Conservation (phyloP, 768 basidiomycete genomes). For the Tulasnella sp. region DNA sequence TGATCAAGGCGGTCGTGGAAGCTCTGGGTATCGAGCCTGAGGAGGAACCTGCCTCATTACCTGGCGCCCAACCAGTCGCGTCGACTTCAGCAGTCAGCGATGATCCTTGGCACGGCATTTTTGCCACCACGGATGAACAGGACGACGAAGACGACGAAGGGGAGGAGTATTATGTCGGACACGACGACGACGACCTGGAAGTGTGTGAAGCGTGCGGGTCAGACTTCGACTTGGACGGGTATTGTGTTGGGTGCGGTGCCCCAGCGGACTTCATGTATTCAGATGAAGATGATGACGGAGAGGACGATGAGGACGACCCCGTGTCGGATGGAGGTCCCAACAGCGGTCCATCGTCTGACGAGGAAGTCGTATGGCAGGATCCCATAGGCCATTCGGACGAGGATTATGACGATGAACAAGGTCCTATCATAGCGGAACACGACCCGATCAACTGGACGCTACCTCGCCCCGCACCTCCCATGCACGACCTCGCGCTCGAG, state of each 20-base stretch:
- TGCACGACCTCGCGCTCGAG: neutral
- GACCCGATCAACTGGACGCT: neutral
- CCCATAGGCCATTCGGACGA: neutral
- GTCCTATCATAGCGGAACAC: neutral
- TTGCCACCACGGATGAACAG: neutral
- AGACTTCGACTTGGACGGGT: neutral
- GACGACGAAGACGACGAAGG: neutral
- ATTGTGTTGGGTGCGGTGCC: neutral
- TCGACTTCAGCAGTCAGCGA: neutral
- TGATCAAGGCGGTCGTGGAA: constrained; percentile 4
- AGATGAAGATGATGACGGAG: neutral
- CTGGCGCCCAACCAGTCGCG: neutral
- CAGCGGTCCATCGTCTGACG: neutral
- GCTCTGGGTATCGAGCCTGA: neutral
- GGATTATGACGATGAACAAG: neutral
- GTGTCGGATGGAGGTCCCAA: neutral
- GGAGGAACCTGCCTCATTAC: neutral
- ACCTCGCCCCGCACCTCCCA: neutral
- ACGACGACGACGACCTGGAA: neutral
- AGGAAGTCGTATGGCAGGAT: neutral
- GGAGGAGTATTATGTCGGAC: neutral
- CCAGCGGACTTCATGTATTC: neutral
- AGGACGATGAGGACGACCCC: neutral
- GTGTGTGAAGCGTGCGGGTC: neutral
- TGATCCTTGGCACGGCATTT: constrained; percentile 2